A percentile compares a stretch with the other conserved stretches of the same genome.
Conservation (phyloP, 495 filamentous ascomycete genomes). For the Pyrenula massariospora region DNA sequence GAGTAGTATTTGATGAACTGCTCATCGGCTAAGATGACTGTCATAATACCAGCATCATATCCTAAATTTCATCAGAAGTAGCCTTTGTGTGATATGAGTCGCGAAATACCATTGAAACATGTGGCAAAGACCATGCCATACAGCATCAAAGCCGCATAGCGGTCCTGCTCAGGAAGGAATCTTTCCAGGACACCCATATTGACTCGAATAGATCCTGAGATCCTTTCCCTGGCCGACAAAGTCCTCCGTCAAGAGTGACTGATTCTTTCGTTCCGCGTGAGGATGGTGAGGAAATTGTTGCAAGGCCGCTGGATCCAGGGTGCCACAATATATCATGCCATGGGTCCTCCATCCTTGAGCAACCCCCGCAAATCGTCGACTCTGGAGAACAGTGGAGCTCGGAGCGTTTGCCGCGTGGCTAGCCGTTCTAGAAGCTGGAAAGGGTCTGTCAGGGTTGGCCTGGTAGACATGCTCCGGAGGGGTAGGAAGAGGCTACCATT, state of each 20-base stretch:
- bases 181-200: slow-evolving; percentile 16
- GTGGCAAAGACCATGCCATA: slow-evolving; percentile 23
- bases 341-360: not conserved
- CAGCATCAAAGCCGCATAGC: slow-evolving; percentile 18
- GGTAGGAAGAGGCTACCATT: too few relatives aligned
- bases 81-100: not conserved
- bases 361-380: not conserved
- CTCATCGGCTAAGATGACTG: slow-evolving; percentile 24
- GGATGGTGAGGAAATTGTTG: too few relatives aligned
- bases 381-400: not conserved
- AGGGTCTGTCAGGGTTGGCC: too few relatives aligned
- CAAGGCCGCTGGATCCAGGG: not conserved
- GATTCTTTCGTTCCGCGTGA: too few relatives aligned
- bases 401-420: not conserved
- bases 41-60: slow-evolving; percentile 28
- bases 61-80: not conserved
- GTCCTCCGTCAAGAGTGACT: too few relatives aligned
- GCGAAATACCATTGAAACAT: slow-evolving; percentile 18
- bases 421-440: not conserved
- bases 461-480: too few relatives aligned
- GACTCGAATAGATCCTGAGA: too few relatives aligned
- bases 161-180: slow-evolving; percentile 21
- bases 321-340: not conserved
- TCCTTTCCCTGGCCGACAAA: too few relatives aligned
- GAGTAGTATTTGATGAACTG: slow-evolving; percentile 24